A percentile compares a stretch with the other conserved stretches of the same genome.
These are phyloP conservation scores for Hymenoscyphus repandus DNA, from an alignment of 2,329 filamentous ascomycete genomes.

Conservation along the genomic window DNA sequence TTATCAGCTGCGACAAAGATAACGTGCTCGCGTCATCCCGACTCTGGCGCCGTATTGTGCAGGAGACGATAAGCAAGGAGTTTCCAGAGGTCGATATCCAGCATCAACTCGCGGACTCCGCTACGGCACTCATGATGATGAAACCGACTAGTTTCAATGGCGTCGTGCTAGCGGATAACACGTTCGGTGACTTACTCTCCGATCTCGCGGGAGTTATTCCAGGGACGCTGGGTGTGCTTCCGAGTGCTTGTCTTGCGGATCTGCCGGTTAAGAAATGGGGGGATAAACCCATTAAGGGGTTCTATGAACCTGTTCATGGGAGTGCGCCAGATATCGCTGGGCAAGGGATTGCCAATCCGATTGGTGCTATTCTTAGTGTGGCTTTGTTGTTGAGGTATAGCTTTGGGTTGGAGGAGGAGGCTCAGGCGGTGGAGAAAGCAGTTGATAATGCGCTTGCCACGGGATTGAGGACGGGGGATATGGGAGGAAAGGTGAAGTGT, in stretches of 20 bases:
- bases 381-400: conserved; percentile 96
- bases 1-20: conserved; percentile 89
- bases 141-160: conserved; percentile 81
- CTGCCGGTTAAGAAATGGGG: not conserved
- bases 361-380: conserved; percentile 84
- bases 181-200: conserved; percentile 85
- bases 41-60: conserved; percentile 80
- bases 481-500: too few species aligned
- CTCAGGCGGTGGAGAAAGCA: conserved; percentile 70
- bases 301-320: conserved; percentile 96
- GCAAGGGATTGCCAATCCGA: conserved; percentile 81
- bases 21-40: conserved; percentile 86
- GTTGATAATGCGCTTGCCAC: conserved; percentile 51
- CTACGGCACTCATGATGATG: conserved; percentile 94
- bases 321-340: conserved; percentile 85
- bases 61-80: conserved; percentile 75
- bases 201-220: conserved; percentile 92
- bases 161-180: conserved; percentile 79
- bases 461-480: not conserved
- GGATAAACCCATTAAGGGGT: conserved; percentile 41
- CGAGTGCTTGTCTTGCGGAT: conserved; percentile 51
- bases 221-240: conserved; percentile 77
- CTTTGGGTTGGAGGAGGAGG: conserved; percentile 68
- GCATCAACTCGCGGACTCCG: conserved; percentile 88
- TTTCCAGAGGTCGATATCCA: conserved; percentile 76